Percentiles rank a stretch among this genome's conserved stretches.
Conservation (phyloP, 495 filamentous ascomycete species). For the Xylaria nigripes region DNA sequence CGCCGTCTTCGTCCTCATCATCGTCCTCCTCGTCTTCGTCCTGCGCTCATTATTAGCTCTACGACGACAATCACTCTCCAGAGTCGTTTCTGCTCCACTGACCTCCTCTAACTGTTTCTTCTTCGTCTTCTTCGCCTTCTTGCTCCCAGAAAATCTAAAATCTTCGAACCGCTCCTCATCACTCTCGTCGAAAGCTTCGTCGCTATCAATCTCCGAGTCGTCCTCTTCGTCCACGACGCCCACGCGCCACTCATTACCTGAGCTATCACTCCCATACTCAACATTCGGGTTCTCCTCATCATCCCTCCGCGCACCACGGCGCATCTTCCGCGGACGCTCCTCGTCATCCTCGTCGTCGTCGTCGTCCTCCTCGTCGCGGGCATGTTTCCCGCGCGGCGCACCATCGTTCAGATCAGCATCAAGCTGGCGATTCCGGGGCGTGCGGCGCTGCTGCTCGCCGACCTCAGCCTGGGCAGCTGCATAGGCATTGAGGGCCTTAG, state of each 20-base stretch:
- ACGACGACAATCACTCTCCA: conserved; percentile 10
- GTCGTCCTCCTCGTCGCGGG: conserved; percentile 44
- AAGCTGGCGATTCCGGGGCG: conserved; percentile 37
- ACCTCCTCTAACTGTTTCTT: conserved; percentile 41
- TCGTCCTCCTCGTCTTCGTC: conserved; percentile 20
- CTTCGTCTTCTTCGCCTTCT: conserved; percentile 38
- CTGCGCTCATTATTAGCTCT: conserved; percentile 23
- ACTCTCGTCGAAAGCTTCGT: conserved; percentile 86
- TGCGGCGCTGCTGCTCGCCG: conserved; percentile 27
- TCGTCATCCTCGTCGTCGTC: conserved; percentile 46
- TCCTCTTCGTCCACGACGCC: conserved; percentile 62
- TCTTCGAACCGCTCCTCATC: conserved; percentile 77
- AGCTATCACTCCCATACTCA: conserved; percentile 68
- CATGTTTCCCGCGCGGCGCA: conserved; percentile 26
- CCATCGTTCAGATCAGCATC: conserved; percentile 28
- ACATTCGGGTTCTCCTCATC: conserved; percentile 40
- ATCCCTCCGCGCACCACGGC: conserved; percentile 27
- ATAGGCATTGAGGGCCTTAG: conserved; percentile 71
- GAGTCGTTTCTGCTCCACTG: conserved; percentile 19
- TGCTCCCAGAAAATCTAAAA: conserved; percentile 61
- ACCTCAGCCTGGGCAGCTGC: conserved; percentile 65
- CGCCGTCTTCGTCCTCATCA: conserved; percentile 54
- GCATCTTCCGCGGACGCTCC: conserved; percentile 34
- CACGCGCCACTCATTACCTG: conserved; percentile 81
- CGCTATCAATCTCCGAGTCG: conserved; percentile 80